phyloP scores from a whole-genome alignment of 441 rosid genomes.

The Pelargonium citronellum region DNA sequence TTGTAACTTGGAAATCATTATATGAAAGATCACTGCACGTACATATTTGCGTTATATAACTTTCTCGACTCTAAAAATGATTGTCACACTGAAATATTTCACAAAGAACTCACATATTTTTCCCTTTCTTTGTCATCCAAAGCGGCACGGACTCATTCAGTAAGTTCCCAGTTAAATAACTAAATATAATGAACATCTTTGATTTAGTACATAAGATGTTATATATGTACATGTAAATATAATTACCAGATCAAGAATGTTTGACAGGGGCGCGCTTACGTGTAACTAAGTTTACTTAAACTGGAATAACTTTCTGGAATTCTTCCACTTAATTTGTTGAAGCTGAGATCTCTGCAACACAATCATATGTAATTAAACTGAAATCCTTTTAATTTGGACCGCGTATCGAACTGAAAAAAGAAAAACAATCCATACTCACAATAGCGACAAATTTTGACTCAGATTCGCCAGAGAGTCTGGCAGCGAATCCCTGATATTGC shows the following conservation, averaged over 20 bases:
- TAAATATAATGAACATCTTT: conserved; percentile 16
- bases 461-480: conserved; percentile 35
- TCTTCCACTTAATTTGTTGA: conserved; percentile 51
- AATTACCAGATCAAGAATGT: no score
- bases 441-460: conserved; percentile 15
- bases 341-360: conserved; percentile 56
- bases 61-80: not conserved
- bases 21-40: conserved; percentile 53
- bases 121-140: conserved; percentile 32
- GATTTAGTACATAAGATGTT: not conserved
- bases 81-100: no score
- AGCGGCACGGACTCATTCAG: conserved; percentile 41
- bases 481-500: conserved; percentile 40
- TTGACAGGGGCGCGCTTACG: conserved; percentile 28
- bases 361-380: not conserved
- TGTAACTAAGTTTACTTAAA: conserved; percentile 18
- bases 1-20: conserved; percentile 35
- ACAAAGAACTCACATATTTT: conserved; percentile 31
- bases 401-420: not conserved
- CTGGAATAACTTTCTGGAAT: conserved; percentile 29
- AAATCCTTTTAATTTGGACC: not conserved
- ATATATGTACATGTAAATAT: not conserved
- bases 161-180: conserved; percentile 53
- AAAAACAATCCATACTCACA: conserved; percentile 36
- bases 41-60: not conserved